Evolutionary conservation across 164 flowering plant species (phyloP), one percentile per base, ranked within the genome.

Genomic region (Stephania cephalantha): DNA sequence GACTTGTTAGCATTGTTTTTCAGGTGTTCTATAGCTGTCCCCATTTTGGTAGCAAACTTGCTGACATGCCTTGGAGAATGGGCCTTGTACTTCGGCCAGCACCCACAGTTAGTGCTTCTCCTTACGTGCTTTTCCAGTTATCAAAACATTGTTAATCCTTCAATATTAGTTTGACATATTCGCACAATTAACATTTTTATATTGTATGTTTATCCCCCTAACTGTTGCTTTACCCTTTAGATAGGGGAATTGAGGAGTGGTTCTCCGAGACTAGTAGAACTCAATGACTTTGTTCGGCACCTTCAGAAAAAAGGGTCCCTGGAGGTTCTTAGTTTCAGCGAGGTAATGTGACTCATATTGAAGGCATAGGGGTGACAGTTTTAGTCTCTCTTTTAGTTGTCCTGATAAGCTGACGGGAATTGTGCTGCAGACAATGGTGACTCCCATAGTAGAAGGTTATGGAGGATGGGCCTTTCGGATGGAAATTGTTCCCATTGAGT

Each of bases 1-100:
- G 20, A 53, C 68, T 69, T 17, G 53, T 44, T 2, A 17, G 31
- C 7, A 69, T 35, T 69, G 18, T 83, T 55, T 78, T 81, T 80
- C 84, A 95, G 99, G 97, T 92, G 52, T 96, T 96, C 82, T 96
- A 96, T 80, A 96, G 98, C 82, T 96, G 97, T 78, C 99, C 99
- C 44, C 99, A 96, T 86, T 92, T 94, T 83, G 99, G 98, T 78
- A 96, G 99, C 87, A 96, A 85, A 80, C 98, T 94, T 76, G 98
- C 97, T 69, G 99, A 96, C 76, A 85, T 96, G 92, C 99, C 99
- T 78, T 96, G 95, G 97, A 87, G 97, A 74, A 96, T 96, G 97
- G 98, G 98, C 74, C 85, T 89, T 80, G 97, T 96, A 45, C 75
- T 96, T 73, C 97, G 98, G 70, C 99, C 99, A 68, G 97, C 99